Base-by-base conservation (phyloP, 352 stramenopile species). In the Globisporangium okanoganense region DNA sequence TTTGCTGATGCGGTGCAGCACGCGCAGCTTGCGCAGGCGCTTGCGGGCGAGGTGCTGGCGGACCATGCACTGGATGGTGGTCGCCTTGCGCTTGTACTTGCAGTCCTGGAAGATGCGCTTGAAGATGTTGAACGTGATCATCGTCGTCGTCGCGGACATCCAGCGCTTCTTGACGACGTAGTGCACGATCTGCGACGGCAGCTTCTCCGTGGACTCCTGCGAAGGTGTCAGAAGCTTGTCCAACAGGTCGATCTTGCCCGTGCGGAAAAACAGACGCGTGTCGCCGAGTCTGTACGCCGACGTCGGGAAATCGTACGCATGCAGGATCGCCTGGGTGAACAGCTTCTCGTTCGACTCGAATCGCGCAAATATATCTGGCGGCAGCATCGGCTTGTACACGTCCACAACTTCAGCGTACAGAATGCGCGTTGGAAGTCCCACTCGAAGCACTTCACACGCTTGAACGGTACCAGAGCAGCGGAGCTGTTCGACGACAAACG, bases 341-440 rank as follows among this genome's bases (percentile, higher is more conserved):
- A 94, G 67, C 65, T 90, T 88, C 58, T 95, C 84, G 60, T 95
- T 94, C 56, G 71, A 86, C 36, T 90, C 78, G 44, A 96, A 94
- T 8, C 72, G 70, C 58, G 78, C 66, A 40, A 88, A 90, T 36
- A 92, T 78, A 36, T 83, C 71, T 13, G 72, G 64, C 8, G 80
- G 75, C 16, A 96, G 58, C 25, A 93, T 54, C 16, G 78, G 80
- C 49, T 86, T 81, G 71, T 95, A 93, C 18, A 89, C 82, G 41
- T 92, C 79, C 8, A 94, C 82, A 16, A 96, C 79, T 70, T 96
- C 87, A 16, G 76, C 82, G 58, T 95, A 96, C 52, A 91, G 57
- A 51, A 96, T 90, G 22, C 87, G 87, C 6, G 87, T 96, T 1
- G 87, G 86, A 1, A 96, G 64, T 31, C 87, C 84, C 0, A 95